These are phyloP conservation scores for Penicillium hordei DNA, from an alignment of 2,329 filamentous ascomycete genomes.

Conservation along the genomic window DNA sequence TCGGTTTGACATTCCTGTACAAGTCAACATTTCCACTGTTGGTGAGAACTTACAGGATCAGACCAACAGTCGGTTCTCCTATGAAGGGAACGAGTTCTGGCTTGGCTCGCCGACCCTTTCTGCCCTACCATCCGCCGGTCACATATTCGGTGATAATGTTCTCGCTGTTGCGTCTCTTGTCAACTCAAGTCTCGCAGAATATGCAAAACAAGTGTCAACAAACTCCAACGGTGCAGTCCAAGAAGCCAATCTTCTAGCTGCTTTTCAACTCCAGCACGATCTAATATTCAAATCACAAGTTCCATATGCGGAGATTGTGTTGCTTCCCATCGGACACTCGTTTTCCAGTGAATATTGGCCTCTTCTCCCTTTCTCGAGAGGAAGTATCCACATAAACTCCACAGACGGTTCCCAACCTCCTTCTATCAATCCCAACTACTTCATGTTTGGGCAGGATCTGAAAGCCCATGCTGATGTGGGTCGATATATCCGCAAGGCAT, in stretches of 20 bases:
- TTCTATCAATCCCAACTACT: constrained; percentile 31
- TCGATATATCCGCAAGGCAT: constrained; percentile 24
- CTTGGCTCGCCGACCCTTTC: constrained; percentile 26
- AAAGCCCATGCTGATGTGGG: constrained; percentile 23
- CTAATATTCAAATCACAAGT: constrained; percentile 28
- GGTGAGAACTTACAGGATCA: constrained; percentile 54
- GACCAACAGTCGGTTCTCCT: constrained; percentile 27
- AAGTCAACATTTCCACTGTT: constrained; percentile 40
- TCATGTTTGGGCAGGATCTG: constrained; percentile 28
- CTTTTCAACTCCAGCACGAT: constrained; percentile 29
- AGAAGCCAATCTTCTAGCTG: constrained; percentile 22
- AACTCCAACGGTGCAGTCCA: constrained; percentile 28
- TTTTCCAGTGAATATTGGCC: constrained; percentile 29
- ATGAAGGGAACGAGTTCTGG: constrained; percentile 15
- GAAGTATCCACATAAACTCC: constrained; percentile 28
- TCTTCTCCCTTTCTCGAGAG: constrained; percentile 30
- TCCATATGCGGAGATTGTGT: constrained; percentile 28
- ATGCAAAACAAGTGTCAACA: constrained; percentile 25
- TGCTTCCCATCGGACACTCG: constrained; percentile 16
- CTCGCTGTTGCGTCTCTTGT: constrained; percentile 20
- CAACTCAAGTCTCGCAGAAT: constrained; percentile 24
- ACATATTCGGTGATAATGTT: constrained; percentile 26
- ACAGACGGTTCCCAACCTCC: constrained; percentile 18
- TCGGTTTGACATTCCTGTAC: constrained; percentile 28
- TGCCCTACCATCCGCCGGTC: constrained; percentile 20